Conservation (phyloP, 352 stramenopile genomes). For the Phytophthora pluvialis region DNA sequence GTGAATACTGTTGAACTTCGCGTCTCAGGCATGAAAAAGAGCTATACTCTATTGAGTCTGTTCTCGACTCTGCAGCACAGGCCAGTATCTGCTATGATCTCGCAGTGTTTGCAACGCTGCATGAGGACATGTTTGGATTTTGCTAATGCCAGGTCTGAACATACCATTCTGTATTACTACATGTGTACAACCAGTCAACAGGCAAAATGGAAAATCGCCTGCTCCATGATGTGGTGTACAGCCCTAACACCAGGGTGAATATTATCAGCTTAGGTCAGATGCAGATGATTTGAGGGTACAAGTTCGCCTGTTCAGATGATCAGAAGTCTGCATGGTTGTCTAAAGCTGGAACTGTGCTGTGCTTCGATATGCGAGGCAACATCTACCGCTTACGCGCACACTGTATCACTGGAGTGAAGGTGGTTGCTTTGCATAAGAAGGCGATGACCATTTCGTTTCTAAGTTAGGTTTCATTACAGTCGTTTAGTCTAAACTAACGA, state of each 20-base stretch:
- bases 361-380: no score
- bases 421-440: no score
- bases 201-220: constrained; percentile 10
- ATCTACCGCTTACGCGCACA: background rate
- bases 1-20: no score
- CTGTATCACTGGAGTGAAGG: no score
- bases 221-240: constrained; percentile 11
- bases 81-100: constrained; percentile 15
- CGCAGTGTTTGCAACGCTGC: constrained; percentile 1
- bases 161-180: background rate
- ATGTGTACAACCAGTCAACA: constrained; percentile 7
- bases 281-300: background rate
- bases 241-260: background rate
- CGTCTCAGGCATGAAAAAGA: no score
- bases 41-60: constrained; percentile 2
- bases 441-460: no score
- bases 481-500: no score
- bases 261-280: constrained; percentile 2
- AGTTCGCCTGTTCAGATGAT: background rate
- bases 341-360: no score
- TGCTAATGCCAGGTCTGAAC: background rate
- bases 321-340: background rate
- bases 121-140: constrained; percentile 2
- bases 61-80: constrained; percentile 5
- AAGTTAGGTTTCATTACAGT: no score